Evolutionary conservation across 352 stramenopile species (phyloP).

Genomic region (Thalassiosira hispida): DNA sequence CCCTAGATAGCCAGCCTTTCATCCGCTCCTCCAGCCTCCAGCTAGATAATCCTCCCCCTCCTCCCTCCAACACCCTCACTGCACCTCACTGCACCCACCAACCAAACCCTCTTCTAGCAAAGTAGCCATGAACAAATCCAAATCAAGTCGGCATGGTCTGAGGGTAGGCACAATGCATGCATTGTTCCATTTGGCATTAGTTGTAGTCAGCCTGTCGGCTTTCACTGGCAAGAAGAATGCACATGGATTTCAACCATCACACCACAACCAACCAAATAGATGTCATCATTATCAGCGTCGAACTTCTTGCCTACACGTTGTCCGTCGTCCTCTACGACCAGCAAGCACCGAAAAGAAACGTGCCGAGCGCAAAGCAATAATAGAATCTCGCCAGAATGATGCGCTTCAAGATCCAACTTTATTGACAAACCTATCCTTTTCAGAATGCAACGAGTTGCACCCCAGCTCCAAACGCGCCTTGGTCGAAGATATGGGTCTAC

Average conservation of each 20-base stretch:
- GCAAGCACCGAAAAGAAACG: slow-evolving; percentile 53
- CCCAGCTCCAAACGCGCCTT: slow-evolving; percentile 66
- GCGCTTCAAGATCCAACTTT: slow-evolving; percentile 75
- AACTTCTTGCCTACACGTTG: slow-evolving; percentile 16
- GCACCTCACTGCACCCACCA: too few relatives aligned
- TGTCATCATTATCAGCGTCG: slow-evolving; percentile 3
- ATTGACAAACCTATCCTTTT: slow-evolving; percentile 66
- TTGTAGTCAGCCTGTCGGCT: slow-evolving; percentile 8
- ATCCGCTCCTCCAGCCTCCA: too few relatives aligned
- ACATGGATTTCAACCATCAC: slow-evolving; percentile 9
- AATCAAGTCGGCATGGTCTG: slow-evolving; percentile 8
- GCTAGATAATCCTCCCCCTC: too few relatives aligned
- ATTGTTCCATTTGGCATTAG: slow-evolving; percentile 7
- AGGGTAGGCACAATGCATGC: not conserved
- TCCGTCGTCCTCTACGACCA: slow-evolving; percentile 42
- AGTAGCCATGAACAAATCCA: too few relatives aligned
- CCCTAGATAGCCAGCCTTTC: too few relatives aligned
- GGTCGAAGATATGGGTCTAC: slow-evolving; percentile 66
- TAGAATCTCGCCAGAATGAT: slow-evolving; percentile 59
- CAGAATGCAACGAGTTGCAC: slow-evolving; percentile 53
- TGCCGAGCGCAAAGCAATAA: slow-evolving; percentile 49
- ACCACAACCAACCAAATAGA: not conserved
- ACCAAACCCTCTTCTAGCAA: too few relatives aligned
- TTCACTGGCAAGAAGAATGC: slow-evolving; percentile 11
- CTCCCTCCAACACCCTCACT: too few relatives aligned